Evolutionary conservation across 2,329 filamentous ascomycete genomes (phyloP).

Genomic region (Arthroderma uncinatum): DNA sequence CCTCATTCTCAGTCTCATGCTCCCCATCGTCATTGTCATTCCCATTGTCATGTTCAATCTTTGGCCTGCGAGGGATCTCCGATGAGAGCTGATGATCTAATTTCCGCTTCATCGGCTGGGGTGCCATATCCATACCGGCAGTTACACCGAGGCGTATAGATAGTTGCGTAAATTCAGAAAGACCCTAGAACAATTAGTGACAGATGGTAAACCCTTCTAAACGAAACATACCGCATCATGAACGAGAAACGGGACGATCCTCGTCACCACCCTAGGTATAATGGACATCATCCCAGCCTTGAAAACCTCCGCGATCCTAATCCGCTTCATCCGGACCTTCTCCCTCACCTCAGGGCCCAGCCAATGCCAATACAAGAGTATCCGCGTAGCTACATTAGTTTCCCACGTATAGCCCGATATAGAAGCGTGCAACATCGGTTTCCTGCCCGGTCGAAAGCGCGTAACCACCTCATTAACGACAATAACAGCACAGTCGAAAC

Average conservation of each 20-base stretch:
- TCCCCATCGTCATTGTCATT: not conserved
- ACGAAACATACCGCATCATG: constrained; percentile 21
- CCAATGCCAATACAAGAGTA: constrained; percentile 74
- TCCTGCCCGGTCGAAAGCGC: constrained; percentile 57
- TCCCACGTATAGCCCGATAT: constrained; percentile 73
- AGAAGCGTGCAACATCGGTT: constrained; percentile 60
- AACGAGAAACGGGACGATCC: constrained; percentile 33
- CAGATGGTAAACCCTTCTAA: not conserved
- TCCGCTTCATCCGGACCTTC: constrained; percentile 35
- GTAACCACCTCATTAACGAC: constrained; percentile 71
- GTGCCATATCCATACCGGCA: not conserved
- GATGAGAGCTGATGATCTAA: not conserved
- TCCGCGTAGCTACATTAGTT: constrained; percentile 57
- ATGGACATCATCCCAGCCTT: constrained; percentile 48
- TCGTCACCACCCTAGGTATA: constrained; percentile 20
- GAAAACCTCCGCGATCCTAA: constrained; percentile 53
- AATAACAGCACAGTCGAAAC: constrained; percentile 61
- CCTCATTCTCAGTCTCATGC: not conserved
- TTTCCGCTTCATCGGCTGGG: constrained; percentile 1
- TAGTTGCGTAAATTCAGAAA: constrained; percentile 1
- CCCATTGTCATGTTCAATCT: not conserved
- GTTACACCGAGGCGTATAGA: not conserved
- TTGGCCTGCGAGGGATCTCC: not conserved
- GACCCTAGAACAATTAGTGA: not conserved
- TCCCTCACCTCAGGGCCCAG: constrained; percentile 32